Percentiles rank a stretch among this genome's conserved stretches.
These are phyloP conservation scores for Candida sp. DNA, from an alignment of 1,139 yeast genomes.

Conservation along the genomic window DNA sequence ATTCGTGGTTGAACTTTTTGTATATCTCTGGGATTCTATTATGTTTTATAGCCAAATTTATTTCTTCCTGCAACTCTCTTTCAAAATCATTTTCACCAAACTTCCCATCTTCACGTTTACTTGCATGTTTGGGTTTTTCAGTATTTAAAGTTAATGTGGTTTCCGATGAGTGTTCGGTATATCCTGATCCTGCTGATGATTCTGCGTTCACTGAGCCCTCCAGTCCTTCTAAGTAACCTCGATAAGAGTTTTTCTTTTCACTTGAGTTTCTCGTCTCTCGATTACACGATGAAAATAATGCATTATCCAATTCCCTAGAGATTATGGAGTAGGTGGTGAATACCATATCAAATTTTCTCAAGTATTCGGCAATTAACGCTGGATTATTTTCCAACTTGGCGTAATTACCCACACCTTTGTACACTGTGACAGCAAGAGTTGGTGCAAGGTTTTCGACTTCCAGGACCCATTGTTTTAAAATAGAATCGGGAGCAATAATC, in stretches of 20 bases:
- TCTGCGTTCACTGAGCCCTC: neutral
- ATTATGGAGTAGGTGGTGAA: slow-evolving; percentile 73
- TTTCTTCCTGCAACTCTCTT: slow-evolving; percentile 34
- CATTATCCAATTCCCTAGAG: slow-evolving; percentile 77
- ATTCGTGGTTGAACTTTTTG: slow-evolving; percentile 52
- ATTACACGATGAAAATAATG: slow-evolving; percentile 61
- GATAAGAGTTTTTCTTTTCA: slow-evolving; percentile 10
- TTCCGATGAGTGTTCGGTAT: slow-evolving; percentile 19
- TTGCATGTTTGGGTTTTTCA: slow-evolving; percentile 28
- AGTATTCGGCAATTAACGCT: slow-evolving; percentile 40
- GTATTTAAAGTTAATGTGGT: slow-evolving; percentile 26
- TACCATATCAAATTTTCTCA: slow-evolving; percentile 69
- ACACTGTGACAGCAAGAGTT: slow-evolving; percentile 53
- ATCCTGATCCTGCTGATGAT: neutral
- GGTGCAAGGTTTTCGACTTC: slow-evolving; percentile 65
- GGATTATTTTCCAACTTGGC: slow-evolving; percentile 43
- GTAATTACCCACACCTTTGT: slow-evolving; percentile 57
- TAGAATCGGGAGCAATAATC: slow-evolving; percentile 82
- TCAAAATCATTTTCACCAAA: slow-evolving; percentile 33
- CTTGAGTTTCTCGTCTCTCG: slow-evolving; percentile 47
- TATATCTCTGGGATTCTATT: slow-evolving; percentile 23
- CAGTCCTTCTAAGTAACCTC: slow-evolving; percentile 1
- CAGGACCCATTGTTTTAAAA: slow-evolving; percentile 78
- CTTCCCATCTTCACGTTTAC: slow-evolving; percentile 16
- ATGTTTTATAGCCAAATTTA: slow-evolving; percentile 28